Conservation (phyloP, 345 rosid species). For the Mallotus nudiflorus region DNA sequence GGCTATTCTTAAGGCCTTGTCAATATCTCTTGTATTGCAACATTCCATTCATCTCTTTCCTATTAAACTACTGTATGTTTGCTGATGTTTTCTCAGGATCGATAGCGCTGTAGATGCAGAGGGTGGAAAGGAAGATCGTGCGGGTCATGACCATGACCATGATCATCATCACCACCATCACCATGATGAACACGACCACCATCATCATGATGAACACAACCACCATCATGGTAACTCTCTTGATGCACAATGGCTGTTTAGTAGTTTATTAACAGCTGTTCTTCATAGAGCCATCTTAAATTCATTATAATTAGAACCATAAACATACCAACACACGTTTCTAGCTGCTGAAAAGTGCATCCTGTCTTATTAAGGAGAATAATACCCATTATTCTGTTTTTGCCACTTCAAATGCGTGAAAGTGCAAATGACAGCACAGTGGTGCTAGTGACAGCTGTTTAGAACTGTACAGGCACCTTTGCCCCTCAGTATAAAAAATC, state of each 20-base stretch:
- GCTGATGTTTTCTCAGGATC: conserved; percentile 50
- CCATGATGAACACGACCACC: conserved; percentile 49
- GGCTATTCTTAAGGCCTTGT: background rate
- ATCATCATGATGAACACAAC: conserved; percentile 56
- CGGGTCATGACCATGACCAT: conserved; percentile 44
- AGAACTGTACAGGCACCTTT: background rate
- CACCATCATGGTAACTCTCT: conserved; percentile 64
- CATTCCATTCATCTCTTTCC: conserved; percentile 1
- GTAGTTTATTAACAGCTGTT: background rate
- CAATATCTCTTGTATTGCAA: background rate
- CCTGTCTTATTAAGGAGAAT: background rate
- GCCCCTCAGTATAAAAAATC: background rate
- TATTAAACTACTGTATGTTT: conserved; percentile 1
- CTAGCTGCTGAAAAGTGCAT: background rate
- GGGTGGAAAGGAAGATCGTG: conserved; percentile 52
- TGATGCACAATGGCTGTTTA: background rate
- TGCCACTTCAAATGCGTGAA: too few species aligned
- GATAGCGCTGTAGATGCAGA: conserved; percentile 72
- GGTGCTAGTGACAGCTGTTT: background rate
- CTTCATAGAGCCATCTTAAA: background rate
- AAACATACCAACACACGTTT: background rate
- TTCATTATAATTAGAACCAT: background rate
- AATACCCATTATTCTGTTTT: background rate
- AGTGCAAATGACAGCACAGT: too few species aligned
- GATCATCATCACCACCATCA: conserved; percentile 42